phyloP scores from a whole-genome alignment of 192 early-diverging fungal species.

The Funneliformis geosporum region DNA sequence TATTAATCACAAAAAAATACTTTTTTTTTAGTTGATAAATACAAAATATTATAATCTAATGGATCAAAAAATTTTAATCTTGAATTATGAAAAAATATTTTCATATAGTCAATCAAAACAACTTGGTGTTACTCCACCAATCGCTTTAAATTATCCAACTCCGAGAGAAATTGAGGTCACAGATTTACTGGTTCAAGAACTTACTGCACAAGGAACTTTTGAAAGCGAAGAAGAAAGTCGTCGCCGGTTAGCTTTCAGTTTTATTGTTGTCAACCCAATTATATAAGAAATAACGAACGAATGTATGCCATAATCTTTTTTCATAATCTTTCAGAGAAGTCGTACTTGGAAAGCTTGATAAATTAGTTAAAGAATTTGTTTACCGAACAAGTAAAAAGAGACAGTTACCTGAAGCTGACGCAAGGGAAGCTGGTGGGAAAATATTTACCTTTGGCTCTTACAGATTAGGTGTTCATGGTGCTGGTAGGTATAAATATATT shows the following conservation, averaged over 20 bases:
- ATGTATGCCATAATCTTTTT: background rate
- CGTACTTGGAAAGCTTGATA: conserved; percentile 86
- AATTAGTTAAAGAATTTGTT: conserved; percentile 92
- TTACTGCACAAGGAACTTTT: conserved; percentile 78
- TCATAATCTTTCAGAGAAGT: conserved; percentile 60
- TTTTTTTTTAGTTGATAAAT: background rate
- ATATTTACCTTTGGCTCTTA: conserved; percentile 98
- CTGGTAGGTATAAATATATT: conserved; percentile 54
- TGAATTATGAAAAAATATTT: background rate
- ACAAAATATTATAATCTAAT: background rate
- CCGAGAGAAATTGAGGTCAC: conserved; percentile 70
- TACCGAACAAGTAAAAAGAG: conserved; percentile 67
- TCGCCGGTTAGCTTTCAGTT: conserved; percentile 61
- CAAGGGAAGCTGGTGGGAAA: conserved; percentile 88
- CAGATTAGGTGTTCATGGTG: conserved; percentile 90
- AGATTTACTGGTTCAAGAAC: conserved; percentile 64
- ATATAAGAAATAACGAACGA: conserved; percentile 7
- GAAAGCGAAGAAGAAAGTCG: conserved; percentile 84
- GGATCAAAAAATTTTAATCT: background rate
- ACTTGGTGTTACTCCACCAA: conserved; percentile 82
- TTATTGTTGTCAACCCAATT: background rate
- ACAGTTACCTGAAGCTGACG: conserved; percentile 78
- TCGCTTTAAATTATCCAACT: conserved; percentile 64
- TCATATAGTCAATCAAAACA: conserved; percentile 36
- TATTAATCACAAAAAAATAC: background rate